Percentiles rank a stretch among this genome's conserved stretches.
phyloP scores from a whole-genome alignment of 2,329 filamentous ascomycete genomes.

The Blumeria graminis region DNA sequence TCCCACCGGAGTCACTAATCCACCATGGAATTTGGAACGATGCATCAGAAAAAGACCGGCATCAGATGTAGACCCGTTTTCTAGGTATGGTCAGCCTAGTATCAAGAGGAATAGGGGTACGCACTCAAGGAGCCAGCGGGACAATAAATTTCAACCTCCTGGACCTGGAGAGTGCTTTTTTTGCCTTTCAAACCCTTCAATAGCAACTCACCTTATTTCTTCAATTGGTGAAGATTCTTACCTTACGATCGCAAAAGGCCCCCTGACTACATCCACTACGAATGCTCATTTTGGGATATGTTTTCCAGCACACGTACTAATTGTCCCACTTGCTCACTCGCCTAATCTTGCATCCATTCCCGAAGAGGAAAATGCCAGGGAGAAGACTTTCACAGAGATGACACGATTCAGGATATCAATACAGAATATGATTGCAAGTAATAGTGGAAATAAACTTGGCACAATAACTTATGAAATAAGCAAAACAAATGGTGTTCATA shows the following conservation, averaged over 20 bases:
- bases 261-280: constrained; percentile 46
- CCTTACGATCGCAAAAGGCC: constrained; percentile 77
- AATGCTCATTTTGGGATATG: constrained; percentile 39
- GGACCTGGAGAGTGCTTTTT: constrained; percentile 78
- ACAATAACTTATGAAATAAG: constrained; percentile 85
- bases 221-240: constrained; percentile 76
- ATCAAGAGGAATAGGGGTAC: constrained; percentile 11
- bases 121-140: constrained; percentile 17
- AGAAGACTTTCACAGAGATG: constrained; percentile 57
- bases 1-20: constrained; percentile 48
- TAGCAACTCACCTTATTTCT: constrained; percentile 70
- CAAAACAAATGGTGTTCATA: constrained; percentile 55
- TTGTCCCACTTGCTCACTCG: constrained; percentile 68
- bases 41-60: constrained; percentile 32
- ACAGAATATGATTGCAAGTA: constrained; percentile 51
- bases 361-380: constrained; percentile 25
- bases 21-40: constrained; percentile 35
- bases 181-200: constrained; percentile 67
- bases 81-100: constrained; percentile 27
- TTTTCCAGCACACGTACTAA: constrained; percentile 71
- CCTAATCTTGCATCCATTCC: constrained; percentile 49
- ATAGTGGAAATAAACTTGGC: constrained; percentile 35
- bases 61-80: constrained; percentile 23
- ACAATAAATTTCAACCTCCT: constrained; percentile 27
- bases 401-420: constrained; percentile 50